These are phyloP conservation scores for Colletotrichum aenigma DNA, from an alignment of 2,329 filamentous ascomycete species.

Conservation along the genomic window DNA sequence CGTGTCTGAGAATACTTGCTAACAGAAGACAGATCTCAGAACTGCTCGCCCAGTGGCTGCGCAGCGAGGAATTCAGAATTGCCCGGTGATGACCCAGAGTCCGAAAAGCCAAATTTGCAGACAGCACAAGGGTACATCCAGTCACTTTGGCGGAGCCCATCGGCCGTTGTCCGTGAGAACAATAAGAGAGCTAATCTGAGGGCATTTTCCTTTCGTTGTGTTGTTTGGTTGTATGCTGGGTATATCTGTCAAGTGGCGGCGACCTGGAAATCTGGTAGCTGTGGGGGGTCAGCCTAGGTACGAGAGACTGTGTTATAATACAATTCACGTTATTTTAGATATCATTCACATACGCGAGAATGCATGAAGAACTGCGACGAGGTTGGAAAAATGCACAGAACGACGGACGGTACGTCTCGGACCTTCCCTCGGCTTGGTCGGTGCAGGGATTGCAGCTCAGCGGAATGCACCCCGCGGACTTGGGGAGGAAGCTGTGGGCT, in stretches of 20 bases:
- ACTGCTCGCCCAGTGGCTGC: conserved; percentile 10
- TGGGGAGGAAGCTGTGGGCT: neutral
- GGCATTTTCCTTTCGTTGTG: conserved; percentile 24
- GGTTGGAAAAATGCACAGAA: neutral
- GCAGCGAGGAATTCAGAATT: conserved; percentile 17
- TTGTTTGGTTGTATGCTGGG: neutral
- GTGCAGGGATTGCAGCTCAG: neutral
- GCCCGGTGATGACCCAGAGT: conserved; percentile 40
- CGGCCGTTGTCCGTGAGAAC: conserved; percentile 42
- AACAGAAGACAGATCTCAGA: conserved; percentile 1
- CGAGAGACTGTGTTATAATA: neutral
- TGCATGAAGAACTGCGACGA: neutral
- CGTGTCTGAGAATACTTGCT: neutral
- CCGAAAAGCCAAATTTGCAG: conserved; percentile 47
- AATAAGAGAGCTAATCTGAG: conserved; percentile 46
- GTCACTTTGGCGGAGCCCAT: conserved; percentile 11
- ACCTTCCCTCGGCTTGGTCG: neutral
- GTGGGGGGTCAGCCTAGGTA: neutral
- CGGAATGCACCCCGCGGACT: neutral
- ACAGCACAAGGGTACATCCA: conserved; percentile 29
- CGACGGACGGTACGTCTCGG: neutral
- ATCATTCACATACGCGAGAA: neutral
- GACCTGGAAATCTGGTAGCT: neutral
- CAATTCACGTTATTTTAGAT: neutral
- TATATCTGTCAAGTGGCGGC: neutral